Evolutionary conservation across 1,139 yeast species (phyloP).

Genomic region (Saccharomyces hybrid): DNA sequence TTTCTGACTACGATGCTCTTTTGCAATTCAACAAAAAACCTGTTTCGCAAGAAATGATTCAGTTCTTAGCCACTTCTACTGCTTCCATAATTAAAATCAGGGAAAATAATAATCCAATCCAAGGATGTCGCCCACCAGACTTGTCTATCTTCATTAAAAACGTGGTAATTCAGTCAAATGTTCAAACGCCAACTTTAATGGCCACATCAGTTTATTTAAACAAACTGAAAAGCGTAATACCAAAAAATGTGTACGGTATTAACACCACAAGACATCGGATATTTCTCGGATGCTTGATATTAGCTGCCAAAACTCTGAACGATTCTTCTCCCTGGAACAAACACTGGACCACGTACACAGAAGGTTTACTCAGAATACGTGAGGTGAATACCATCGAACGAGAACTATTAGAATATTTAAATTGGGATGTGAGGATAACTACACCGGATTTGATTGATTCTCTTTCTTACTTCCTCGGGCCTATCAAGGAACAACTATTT

Average conservation of each 20-base stretch:
- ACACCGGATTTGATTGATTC: constrained; percentile 61
- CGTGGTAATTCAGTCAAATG: constrained; percentile 73
- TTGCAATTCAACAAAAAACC: constrained; percentile 68
- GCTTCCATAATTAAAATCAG: constrained; percentile 64
- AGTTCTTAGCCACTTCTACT: constrained; percentile 73
- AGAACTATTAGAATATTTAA: constrained; percentile 70
- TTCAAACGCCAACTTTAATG: constrained; percentile 93
- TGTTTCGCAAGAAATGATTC: constrained; percentile 71
- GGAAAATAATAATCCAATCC: constrained; percentile 12
- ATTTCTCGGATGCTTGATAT: constrained; percentile 76
- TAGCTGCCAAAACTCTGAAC: constrained; percentile 85
- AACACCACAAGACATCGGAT: constrained; percentile 91
- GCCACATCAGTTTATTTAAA: constrained; percentile 78
- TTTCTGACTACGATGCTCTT: constrained; percentile 60
- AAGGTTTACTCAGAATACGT: constrained; percentile 63
- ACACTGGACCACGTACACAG: constrained; percentile 91
- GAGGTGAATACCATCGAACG: constrained; percentile 91
- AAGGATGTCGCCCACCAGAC: constrained; percentile 35
- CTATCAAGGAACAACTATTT: constrained; percentile 44
- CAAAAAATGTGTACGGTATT: constrained; percentile 87
- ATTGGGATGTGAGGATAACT: constrained; percentile 73
- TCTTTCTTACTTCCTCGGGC: constrained; percentile 64
- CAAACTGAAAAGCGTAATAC: constrained; percentile 67
- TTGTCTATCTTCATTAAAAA: constrained; percentile 54
- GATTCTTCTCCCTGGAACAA: constrained; percentile 91